Evolutionary conservation across 2,329 filamentous ascomycete genomes (phyloP).

Genomic region (Plenodomus tracheiphilus): DNA sequence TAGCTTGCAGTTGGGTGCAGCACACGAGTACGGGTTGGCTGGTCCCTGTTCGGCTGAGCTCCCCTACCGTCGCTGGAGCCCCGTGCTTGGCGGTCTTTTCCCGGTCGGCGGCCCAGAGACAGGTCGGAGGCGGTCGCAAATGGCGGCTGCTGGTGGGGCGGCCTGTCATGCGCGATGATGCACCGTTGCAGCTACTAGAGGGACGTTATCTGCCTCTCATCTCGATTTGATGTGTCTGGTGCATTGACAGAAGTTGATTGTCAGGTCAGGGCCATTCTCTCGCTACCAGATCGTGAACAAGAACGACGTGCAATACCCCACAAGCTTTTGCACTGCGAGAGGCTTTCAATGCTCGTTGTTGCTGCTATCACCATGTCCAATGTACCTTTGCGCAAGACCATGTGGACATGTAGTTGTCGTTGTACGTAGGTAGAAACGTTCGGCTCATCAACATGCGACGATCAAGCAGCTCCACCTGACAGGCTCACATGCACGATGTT

Average conservation of each 20-base stretch:
- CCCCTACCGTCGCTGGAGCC: neutral
- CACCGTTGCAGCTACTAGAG: conserved; percentile 1
- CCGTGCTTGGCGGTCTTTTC: conserved; percentile 4
- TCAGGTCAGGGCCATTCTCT: too few relatives aligned
- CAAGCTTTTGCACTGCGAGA: too few relatives aligned
- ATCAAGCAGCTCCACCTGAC: neutral
- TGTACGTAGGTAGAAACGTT: too few relatives aligned
- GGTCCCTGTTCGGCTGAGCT: conserved; percentile 16
- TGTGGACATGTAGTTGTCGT: too few relatives aligned
- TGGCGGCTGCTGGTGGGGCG: conserved; percentile 3
- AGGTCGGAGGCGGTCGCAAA: conserved; percentile 9
- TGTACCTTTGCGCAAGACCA: too few relatives aligned
- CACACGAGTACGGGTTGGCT: conserved; percentile 16
- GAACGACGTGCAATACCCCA: too few relatives aligned
- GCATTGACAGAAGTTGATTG: too few relatives aligned
- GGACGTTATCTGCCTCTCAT: neutral
- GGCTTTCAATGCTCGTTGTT: too few relatives aligned
- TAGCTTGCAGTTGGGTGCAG: conserved; percentile 22
- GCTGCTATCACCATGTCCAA: too few relatives aligned
- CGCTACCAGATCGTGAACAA: too few relatives aligned
- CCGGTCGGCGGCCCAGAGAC: conserved; percentile 3
- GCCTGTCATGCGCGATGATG: conserved; percentile 14
- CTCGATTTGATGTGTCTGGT: neutral
- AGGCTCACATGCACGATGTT: neutral
- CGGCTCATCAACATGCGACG: neutral